Evolutionary conservation across 352 stramenopile genomes (phyloP).

Genomic region (Phytophthora europaea): DNA sequence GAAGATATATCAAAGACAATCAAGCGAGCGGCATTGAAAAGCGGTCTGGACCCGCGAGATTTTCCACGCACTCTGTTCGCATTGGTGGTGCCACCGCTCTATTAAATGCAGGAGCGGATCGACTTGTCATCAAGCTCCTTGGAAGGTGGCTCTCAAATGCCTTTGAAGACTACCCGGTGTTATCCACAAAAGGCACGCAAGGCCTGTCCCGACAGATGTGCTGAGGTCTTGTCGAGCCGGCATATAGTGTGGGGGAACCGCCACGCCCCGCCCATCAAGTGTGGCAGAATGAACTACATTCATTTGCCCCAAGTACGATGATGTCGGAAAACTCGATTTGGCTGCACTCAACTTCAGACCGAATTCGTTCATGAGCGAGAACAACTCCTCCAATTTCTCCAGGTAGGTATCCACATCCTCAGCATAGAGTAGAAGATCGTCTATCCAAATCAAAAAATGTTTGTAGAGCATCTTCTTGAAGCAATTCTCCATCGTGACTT

Average conservation of each 20-base stretch:
- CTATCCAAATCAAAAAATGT: conserved; percentile 42
- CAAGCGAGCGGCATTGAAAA: no score
- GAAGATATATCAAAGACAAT: no score
- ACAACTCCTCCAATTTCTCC: conserved; percentile 25
- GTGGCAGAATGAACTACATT: neutral
- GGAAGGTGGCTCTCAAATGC: no score
- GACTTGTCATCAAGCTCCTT: no score
- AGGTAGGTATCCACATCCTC: conserved; percentile 28
- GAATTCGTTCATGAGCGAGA: conserved; percentile 28
- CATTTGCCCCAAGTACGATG: neutral
- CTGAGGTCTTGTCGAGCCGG: neutral
- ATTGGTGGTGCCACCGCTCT: no score
- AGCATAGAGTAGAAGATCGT: conserved; percentile 41
- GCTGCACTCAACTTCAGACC: conserved; percentile 34
- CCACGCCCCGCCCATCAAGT: neutral
- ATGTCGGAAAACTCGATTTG: conserved; percentile 17
- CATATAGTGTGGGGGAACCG: neutral
- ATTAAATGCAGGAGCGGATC: no score
- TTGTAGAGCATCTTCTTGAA: conserved; percentile 16
- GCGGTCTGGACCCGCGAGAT: no score
- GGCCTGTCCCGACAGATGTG: neutral
- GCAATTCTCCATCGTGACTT: conserved; percentile 14
- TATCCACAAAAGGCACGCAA: neutral
- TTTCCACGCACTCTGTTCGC: no score
- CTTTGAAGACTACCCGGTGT: no score